phyloP scores from a whole-genome alignment of 192 early-diverging fungal genomes.

The Coemansia umbellata region DNA sequence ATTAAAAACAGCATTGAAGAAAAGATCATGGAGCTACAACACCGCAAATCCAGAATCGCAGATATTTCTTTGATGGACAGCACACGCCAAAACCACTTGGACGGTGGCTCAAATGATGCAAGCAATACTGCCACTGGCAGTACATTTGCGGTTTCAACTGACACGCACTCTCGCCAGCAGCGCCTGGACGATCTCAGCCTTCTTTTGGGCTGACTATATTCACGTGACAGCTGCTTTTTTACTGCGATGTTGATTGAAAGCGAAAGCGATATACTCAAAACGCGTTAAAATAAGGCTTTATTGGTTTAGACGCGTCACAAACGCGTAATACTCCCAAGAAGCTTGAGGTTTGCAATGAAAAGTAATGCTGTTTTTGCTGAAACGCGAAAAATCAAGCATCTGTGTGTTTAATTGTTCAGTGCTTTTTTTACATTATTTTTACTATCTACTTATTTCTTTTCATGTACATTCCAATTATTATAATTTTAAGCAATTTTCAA shows the following conservation, averaged over 20 bases:
- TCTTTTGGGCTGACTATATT: conserved; percentile 19
- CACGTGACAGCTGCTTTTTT: background rate
- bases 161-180: conserved; percentile 47
- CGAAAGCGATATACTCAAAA: background rate
- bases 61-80: conserved; percentile 53
- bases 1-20: conserved; percentile 77
- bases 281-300: too few relatives aligned
- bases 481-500: background rate
- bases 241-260: background rate
- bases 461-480: background rate
- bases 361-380: background rate
- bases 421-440: background rate
- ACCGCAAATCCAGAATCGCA: conserved; percentile 63
- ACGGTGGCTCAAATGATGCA: conserved; percentile 2
- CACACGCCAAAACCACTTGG: conserved; percentile 13
- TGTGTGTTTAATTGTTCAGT: conserved; percentile 1
- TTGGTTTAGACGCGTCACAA: too few relatives aligned
- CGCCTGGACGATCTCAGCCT: conserved; percentile 45
- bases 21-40: conserved; percentile 77
- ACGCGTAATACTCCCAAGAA: too few relatives aligned
- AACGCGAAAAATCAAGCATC: background rate
- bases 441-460: background rate
- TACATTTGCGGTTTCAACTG: conserved; percentile 25
- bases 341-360: background rate
- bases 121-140: conserved; percentile 14